Evolutionary conservation across 495 filamentous ascomycete genomes (phyloP).

Genomic region (Zalerion maritima): DNA sequence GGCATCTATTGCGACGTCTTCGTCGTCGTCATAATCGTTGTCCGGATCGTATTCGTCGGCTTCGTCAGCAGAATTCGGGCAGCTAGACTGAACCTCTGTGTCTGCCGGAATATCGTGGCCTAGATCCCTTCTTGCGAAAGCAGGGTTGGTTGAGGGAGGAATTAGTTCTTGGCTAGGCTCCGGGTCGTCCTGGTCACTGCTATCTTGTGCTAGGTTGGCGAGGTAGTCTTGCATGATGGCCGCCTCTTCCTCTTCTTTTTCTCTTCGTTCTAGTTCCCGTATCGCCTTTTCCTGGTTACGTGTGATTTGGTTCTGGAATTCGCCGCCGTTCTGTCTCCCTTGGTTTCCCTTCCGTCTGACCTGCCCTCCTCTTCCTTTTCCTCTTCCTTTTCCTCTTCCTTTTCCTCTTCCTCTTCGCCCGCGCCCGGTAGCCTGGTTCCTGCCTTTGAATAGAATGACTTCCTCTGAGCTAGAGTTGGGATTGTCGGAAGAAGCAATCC

Average conservation of each 20-base stretch:
- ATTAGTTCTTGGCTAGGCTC: too few relatives aligned
- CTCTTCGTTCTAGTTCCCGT: too few relatives aligned
- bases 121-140: too few relatives aligned
- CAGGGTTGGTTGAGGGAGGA: too few relatives aligned
- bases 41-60: slow-evolving; percentile 13
- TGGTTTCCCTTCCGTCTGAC: not conserved
- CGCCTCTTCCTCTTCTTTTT: too few relatives aligned
- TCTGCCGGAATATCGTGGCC: not conserved
- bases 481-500: slow-evolving; percentile 18
- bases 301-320: too few relatives aligned
- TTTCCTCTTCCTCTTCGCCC: slow-evolving; percentile 14
- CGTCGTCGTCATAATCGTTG: slow-evolving; percentile 14
- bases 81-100: not conserved
- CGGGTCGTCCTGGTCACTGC: too few relatives aligned
- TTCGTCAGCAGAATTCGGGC: slow-evolving; percentile 1
- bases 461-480: slow-evolving; percentile 52
- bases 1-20: slow-evolving; percentile 14
- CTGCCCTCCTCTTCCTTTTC: slow-evolving; percentile 5
- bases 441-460: slow-evolving; percentile 49
- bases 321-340: not conserved
- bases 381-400: slow-evolving; percentile 20
- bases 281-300: too few relatives aligned
- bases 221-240: too few relatives aligned
- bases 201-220: too few relatives aligned
- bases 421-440: slow-evolving; percentile 13